A percentile compares a stretch with the other conserved stretches of the same genome.
phyloP scores from a whole-genome alignment of 176 grass and related monocot species.

The Rhynchospora breviuscula region DNA sequence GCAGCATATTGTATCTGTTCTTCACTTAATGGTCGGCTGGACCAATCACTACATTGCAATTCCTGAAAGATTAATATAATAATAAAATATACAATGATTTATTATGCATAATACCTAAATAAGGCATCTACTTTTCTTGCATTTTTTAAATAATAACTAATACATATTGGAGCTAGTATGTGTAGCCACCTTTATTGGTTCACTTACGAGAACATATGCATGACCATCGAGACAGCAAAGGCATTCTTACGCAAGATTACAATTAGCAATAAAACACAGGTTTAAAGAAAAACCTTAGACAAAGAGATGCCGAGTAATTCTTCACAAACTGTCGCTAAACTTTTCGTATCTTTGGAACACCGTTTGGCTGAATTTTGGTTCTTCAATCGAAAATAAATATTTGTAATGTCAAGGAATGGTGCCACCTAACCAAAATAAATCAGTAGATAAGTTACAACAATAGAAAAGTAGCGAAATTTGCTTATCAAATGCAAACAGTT shows the following conservation, averaged over 20 bases:
- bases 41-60: slow-evolving; percentile 99
- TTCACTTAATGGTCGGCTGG: slow-evolving; percentile 67
- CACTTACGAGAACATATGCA: not conserved
- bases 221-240: not conserved
- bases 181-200: not conserved
- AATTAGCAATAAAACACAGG: slow-evolving; percentile 13
- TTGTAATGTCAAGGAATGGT: slow-evolving; percentile 83
- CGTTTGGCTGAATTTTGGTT: slow-evolving; percentile 46
- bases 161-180: not conserved
- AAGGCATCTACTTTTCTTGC: not conserved
- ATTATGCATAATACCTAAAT: not conserved
- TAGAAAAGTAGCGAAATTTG: not conserved
- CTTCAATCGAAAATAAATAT: slow-evolving; percentile 62
- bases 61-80: slow-evolving; percentile 43
- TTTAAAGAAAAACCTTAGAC: slow-evolving; percentile 61
- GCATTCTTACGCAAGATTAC: slow-evolving; percentile 3
- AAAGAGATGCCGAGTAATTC: slow-evolving; percentile 65
- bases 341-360: slow-evolving; percentile 77
- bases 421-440: slow-evolving; percentile 54
- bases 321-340: slow-evolving; percentile 75
- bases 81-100: slow-evolving; percentile 11
- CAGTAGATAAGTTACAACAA: not conserved
- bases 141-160: not conserved
- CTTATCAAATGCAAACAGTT: not conserved
- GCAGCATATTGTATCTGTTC: slow-evolving; percentile 94